phyloP scores from a whole-genome alignment of 495 filamentous ascomycete species.

The Amorphotheca resinae region DNA sequence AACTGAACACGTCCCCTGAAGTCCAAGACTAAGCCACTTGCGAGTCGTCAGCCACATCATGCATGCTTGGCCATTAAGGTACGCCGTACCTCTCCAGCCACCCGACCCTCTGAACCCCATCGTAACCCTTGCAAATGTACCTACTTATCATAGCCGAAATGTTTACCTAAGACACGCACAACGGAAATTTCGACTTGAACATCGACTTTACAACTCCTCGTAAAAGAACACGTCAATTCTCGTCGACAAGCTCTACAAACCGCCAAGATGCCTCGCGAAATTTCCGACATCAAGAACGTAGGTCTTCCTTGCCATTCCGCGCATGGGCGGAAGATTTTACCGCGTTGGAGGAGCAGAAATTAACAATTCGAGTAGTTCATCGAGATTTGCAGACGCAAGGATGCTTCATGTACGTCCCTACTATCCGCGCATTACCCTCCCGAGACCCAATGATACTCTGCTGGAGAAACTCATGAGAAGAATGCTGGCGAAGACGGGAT shows the following conservation, averaged over 20 bases:
- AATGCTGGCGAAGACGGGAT: constrained; percentile 8
- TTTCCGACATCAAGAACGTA: constrained; percentile 91
- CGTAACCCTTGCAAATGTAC: too few species aligned
- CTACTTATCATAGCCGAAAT: not conserved
- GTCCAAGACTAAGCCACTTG: too few species aligned
- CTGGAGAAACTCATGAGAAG: not conserved
- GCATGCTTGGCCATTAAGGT: too few species aligned
- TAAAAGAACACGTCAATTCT: constrained; percentile 3
- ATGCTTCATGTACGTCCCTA: constrained; percentile 57
- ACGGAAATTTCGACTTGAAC: constrained; percentile 12
- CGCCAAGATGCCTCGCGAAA: constrained; percentile 87
- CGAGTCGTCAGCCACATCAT: too few species aligned
- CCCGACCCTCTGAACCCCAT: too few species aligned
- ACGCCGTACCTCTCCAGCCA: too few species aligned
- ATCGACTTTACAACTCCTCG: constrained; percentile 5
- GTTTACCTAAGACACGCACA: constrained; percentile 16
- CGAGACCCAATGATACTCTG: not conserved
- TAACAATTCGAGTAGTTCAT: constrained; percentile 59
- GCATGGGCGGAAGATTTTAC: not conserved
- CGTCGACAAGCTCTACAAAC: constrained; percentile 20
- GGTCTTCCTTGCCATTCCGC: constrained; percentile 4
- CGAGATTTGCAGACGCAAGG: constrained; percentile 98
- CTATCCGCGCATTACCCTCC: not conserved
- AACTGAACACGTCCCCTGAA: too few species aligned
- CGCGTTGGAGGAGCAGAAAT: not conserved